A percentile compares a stretch with the other conserved stretches of the same genome.
These are phyloP conservation scores for Escovopsis sp. DNA, from an alignment of 2,329 filamentous ascomycete species.

Conservation along the genomic window DNA sequence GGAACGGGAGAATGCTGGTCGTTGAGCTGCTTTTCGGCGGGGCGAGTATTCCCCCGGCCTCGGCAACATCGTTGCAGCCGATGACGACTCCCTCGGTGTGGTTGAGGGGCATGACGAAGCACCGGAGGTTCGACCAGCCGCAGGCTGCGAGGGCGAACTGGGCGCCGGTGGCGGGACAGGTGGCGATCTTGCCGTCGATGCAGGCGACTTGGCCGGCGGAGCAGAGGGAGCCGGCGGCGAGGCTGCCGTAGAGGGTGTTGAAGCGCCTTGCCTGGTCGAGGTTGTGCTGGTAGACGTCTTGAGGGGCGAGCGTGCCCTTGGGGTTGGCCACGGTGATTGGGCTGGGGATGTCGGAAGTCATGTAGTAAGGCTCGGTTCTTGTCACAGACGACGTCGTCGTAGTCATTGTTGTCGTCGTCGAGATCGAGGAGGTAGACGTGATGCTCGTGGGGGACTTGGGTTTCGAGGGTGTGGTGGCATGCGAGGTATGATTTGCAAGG, in stretches of 20 bases:
- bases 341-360: neutral
- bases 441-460: neutral
- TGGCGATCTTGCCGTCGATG: slow-evolving; percentile 32
- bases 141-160: slow-evolving; percentile 27
- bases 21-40: slow-evolving; percentile 1
- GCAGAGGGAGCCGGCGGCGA: slow-evolving; percentile 34
- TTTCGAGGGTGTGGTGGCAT: neutral
- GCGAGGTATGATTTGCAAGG: too few species aligned
- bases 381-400: neutral
- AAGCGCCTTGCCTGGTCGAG: slow-evolving; percentile 28
- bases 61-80: slow-evolving; percentile 27
- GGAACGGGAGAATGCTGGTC: neutral
- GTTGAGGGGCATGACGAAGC: slow-evolving; percentile 41
- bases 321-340: slow-evolving; percentile 11
- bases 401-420: neutral
- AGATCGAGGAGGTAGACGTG: neutral
- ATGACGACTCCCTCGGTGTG: slow-evolving; percentile 32
- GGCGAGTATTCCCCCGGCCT: slow-evolving; percentile 28
- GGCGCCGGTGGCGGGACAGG: slow-evolving; percentile 25
- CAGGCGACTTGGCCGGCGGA: slow-evolving; percentile 34
- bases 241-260: slow-evolving; percentile 31
- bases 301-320: slow-evolving; percentile 20
- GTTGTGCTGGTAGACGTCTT: slow-evolving; percentile 29
- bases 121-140: slow-evolving; percentile 20
- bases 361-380: neutral